Conservation (phyloP, 1,139 yeast genomes). For the Zhuliangozyma blackwelliae region DNA sequence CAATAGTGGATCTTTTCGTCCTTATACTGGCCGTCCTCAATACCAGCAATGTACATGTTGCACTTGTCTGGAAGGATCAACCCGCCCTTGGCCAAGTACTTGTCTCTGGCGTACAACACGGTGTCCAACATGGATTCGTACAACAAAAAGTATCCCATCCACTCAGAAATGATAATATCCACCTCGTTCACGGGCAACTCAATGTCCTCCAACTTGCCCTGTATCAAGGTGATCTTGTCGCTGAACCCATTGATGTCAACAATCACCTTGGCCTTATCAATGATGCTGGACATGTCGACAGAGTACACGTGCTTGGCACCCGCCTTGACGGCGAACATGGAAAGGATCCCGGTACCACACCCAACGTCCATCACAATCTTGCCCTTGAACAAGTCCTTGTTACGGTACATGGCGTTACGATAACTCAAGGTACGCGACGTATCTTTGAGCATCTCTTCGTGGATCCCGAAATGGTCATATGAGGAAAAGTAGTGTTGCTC, state of each 20-base stretch:
- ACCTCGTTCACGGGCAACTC: constrained; percentile 73
- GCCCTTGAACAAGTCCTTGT: constrained; percentile 84
- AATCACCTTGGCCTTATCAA: constrained; percentile 88
- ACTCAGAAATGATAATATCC: constrained; percentile 93
- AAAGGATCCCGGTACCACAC: constrained; percentile 95
- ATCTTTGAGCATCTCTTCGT: constrained; percentile 98
- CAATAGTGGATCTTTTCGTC: constrained; percentile 90
- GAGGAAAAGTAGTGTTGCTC: constrained; percentile 94
- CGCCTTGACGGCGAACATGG: constrained; percentile 97
- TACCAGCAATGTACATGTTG: constrained; percentile 83
- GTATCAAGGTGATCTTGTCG: constrained; percentile 82
- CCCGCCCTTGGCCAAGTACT: constrained; percentile 81
- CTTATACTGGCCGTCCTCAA: constrained; percentile 93
- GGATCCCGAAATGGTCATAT: constrained; percentile 96
- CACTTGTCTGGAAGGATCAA: constrained; percentile 95
- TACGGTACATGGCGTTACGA: constrained; percentile 88
- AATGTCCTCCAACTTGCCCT: constrained; percentile 95
- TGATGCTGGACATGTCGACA: constrained; percentile 95
- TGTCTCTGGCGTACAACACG: constrained; percentile 90
- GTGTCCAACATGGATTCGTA: constrained; percentile 99
- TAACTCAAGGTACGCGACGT: constrained; percentile 88
- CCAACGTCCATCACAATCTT: constrained; percentile 98
- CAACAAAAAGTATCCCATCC: constrained; percentile 98
- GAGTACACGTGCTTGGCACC: constrained; percentile 98
- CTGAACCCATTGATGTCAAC: constrained; percentile 78